These are phyloP conservation scores for Lithocarpus polystachyus DNA, from an alignment of 306 rosid genomes.

Conservation along the genomic window DNA sequence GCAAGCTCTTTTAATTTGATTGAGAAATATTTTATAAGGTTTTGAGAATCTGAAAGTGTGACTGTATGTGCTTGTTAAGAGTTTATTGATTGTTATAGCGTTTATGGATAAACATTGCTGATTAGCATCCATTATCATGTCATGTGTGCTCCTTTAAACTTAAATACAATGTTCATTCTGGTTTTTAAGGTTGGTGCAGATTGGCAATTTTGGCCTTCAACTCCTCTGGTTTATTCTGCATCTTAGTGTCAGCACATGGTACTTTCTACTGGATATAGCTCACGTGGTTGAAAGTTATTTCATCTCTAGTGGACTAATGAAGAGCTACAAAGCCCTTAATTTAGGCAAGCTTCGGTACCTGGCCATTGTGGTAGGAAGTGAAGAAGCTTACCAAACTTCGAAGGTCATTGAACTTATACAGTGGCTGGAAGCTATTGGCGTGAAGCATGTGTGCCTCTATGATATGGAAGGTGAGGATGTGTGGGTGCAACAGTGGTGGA, in stretches of 20 bases:
- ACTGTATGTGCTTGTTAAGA: neutral
- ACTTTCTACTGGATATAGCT: conserved; percentile 31
- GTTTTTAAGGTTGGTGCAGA: conserved; percentile 46
- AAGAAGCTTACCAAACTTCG: conserved; percentile 61
- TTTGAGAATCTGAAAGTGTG: neutral
- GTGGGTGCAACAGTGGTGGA: conserved; percentile 10
- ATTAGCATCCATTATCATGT: neutral
- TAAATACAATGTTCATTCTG: conserved; percentile 29
- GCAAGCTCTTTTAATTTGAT: too few species aligned
- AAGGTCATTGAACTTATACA: conserved; percentile 58
- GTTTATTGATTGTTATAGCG: neutral
- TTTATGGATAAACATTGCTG: neutral
- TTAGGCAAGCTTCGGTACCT: conserved; percentile 48
- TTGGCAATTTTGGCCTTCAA: conserved; percentile 51
- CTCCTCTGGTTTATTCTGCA: conserved; percentile 71
- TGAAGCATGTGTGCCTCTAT: conserved; percentile 69
- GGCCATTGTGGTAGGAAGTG: conserved; percentile 82
- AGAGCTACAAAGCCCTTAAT: conserved; percentile 48
- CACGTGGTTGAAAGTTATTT: conserved; percentile 52
- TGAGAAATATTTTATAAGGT: too few species aligned
- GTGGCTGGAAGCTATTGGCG: conserved; percentile 71
- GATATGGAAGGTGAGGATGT: conserved; percentile 67
- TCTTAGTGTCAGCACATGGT: conserved; percentile 42
- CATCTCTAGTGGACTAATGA: conserved; percentile 55
- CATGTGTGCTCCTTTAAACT: neutral